Evolutionary conservation across 2,329 filamentous ascomycete species (phyloP).

Genomic region (Claviceps monticola): DNA sequence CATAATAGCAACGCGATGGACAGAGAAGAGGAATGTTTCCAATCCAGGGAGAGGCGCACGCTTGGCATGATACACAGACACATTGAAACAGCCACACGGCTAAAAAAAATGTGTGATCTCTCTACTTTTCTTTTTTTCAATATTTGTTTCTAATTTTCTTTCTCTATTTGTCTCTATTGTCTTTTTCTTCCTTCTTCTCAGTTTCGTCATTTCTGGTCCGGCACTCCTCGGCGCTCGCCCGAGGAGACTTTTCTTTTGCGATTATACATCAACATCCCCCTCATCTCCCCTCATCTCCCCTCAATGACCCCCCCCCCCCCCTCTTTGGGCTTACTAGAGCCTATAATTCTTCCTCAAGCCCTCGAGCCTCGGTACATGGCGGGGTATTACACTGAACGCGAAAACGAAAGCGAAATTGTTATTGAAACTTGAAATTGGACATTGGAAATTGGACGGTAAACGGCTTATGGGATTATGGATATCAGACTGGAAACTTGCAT

Average conservation of each 20-base stretch:
- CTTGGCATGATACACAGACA: not conserved
- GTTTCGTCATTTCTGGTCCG: not conserved
- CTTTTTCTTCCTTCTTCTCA: not conserved
- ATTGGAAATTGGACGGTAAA: no score
- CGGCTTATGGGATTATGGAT: no score
- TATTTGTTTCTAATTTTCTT: not conserved
- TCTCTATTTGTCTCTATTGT: not conserved
- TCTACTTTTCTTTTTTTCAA: not conserved
- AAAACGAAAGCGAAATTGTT: not conserved
- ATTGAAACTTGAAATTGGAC: not conserved
- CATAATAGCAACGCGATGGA: not conserved
- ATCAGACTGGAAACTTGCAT: no score
- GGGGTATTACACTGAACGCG: not conserved
- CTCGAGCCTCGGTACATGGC: no score
- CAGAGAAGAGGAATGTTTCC: not conserved
- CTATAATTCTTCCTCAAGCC: no score
- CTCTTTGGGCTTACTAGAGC: no score
- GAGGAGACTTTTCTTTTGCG: no score
- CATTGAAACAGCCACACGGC: slow-evolving; percentile 3
- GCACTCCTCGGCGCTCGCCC: not conserved
- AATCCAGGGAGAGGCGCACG: not conserved
- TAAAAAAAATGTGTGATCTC: not conserved
- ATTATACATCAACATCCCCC: no score
- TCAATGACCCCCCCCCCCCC: no score
- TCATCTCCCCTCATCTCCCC: no score